Evolutionary conservation across 129 eudicot species (phyloP), one percentile per base, ranked within the genome.

Genomic region (Arctium lappa): DNA sequence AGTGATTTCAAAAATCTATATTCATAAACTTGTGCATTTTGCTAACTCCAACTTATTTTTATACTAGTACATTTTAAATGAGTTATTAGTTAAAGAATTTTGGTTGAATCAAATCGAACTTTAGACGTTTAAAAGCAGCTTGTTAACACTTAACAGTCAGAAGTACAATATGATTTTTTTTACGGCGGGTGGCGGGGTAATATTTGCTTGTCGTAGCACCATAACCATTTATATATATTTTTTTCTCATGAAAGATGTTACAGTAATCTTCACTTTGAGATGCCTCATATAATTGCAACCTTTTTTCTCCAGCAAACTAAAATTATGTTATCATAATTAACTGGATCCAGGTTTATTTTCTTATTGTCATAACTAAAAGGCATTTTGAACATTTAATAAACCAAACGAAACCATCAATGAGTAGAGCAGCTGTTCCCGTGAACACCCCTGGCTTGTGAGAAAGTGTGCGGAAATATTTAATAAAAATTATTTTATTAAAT

Each of bases 211-310:
- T 44, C 13, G 12, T 40, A n/a, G 33, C 42, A 62, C 11, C 13
- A 37, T 77, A 62, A 77, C 81, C 48, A 77, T 34, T 60, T 33
- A 40, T 40, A 40, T 44, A 44, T 8, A 7, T 44, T 0, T 9
- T 44, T 7, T 44, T 8, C 50, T 44, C 50, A 44, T 44, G 50
- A 78, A 78, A 22, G 60, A 39, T 11, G 4, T 5, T 78, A 22
- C 72, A 78, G 39, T 63, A 36, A 37, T 34, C 50, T 37, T 62
- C 63, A 15, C 29, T 3, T 5, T 12, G 60, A 22, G 60, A 65
- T 65, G 12, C 73, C 29, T 44, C 31, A 27, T 78, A 18, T 63
- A 78, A 18, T 78, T 78, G 81, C 60, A 78, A 22, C 81, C 71
- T 78, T 78, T 65, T 12, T 39, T 65, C 37, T 77, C 18, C 42